phyloP scores from a whole-genome alignment of 257 asterid genomes.

The Cinchona pubescens region DNA sequence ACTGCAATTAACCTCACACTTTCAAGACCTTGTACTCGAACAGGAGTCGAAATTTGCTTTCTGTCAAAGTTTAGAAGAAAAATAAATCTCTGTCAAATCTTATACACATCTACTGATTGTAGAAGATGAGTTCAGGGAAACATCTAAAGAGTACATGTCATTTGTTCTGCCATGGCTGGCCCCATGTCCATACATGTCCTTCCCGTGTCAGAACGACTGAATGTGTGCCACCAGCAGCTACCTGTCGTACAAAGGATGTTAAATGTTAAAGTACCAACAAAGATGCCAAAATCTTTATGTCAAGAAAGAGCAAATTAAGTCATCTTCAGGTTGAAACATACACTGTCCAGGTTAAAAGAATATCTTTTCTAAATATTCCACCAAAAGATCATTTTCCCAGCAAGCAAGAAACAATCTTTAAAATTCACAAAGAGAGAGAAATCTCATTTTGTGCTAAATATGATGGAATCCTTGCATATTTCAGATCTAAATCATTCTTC shows the following conservation, averaged over 20 bases:
- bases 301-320: background rate
- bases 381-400: background rate
- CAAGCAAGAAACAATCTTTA: background rate
- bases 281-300: constrained; percentile 5
- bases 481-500: background rate
- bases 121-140: background rate
- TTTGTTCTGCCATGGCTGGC: constrained; percentile 99
- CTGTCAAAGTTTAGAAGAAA: constrained; percentile 33
- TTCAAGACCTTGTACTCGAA: constrained; percentile 90
- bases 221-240: constrained; percentile 99
- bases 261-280: constrained; percentile 14
- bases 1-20: constrained; percentile 76
- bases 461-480: background rate
- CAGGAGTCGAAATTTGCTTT: constrained; percentile 97
- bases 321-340: background rate
- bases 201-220: constrained; percentile 92
- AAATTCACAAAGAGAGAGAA: background rate
- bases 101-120: no score
- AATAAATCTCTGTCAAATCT: no score
- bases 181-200: constrained; percentile 99
- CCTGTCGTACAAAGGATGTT: constrained; percentile 45
- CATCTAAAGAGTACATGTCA: constrained; percentile 61
- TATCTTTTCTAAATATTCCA: background rate
- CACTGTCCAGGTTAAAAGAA: background rate
- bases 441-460: background rate